Conservation (phyloP, 768 basidiomycete species). For the Serendipita sp. region DNA sequence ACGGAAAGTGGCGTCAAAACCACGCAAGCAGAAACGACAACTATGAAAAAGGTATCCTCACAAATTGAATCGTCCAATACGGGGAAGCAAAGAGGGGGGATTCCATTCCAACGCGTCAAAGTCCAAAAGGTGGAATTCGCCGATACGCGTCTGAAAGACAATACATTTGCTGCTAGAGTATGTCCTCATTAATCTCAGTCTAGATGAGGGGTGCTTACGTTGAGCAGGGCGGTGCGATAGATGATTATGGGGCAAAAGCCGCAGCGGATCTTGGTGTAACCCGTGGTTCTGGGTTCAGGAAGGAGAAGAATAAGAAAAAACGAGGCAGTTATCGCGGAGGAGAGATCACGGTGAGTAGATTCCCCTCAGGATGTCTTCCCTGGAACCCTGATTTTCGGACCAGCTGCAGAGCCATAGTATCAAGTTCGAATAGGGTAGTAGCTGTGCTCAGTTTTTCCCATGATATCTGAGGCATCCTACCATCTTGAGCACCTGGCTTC, state of each 20-base stretch:
- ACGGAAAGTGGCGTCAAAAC: background rate
- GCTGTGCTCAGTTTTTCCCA: too few relatives aligned
- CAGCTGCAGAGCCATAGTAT: conserved; percentile 77
- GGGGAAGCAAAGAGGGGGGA: conserved; percentile 24
- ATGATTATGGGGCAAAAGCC: conserved; percentile 82
- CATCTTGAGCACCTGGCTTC: too few relatives aligned
- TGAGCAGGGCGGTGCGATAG: conserved; percentile 39
- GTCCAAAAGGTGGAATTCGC: conserved; percentile 36
- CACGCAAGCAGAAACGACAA: background rate
- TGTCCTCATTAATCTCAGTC: conserved; percentile 14
- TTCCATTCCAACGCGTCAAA: conserved; percentile 69
- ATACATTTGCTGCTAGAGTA: conserved; percentile 71
- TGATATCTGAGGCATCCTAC: too few relatives aligned
- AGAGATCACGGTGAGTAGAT: conserved; percentile 66
- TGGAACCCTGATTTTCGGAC: conserved; percentile 4
- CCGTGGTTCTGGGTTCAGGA: conserved; percentile 86
- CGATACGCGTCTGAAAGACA: conserved; percentile 43
- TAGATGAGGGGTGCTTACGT: background rate
- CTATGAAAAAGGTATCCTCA: conserved; percentile 15
- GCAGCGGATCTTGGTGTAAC: conserved; percentile 83
- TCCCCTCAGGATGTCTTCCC: conserved; percentile 3
- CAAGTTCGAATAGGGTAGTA: conserved; percentile 38
- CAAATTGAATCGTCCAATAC: conserved; percentile 9
- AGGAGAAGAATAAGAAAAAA: conserved; percentile 99
- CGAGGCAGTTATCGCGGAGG: conserved; percentile 86